phyloP scores from a whole-genome alignment of 2,329 filamentous ascomycete genomes.

The Cladosporium sp. region DNA sequence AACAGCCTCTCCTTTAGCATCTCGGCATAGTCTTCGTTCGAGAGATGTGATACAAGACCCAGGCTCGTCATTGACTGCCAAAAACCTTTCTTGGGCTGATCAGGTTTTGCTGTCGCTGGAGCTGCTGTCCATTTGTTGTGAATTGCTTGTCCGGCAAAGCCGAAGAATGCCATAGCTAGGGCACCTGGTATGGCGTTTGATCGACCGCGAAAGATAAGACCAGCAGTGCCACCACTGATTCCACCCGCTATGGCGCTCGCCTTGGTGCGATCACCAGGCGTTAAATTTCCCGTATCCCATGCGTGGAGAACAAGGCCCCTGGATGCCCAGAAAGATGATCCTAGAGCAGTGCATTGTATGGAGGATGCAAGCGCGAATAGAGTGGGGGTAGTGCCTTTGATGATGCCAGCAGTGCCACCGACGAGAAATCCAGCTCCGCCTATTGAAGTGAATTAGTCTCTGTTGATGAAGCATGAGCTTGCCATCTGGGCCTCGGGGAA shows the following conservation, averaged over 20 bases:
- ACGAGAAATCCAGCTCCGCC: constrained; percentile 62
- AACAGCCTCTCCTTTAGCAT: constrained; percentile 69
- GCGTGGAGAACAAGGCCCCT: constrained; percentile 37
- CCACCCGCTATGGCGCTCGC: constrained; percentile 68
- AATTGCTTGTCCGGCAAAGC: constrained; percentile 51
- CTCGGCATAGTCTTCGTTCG: constrained; percentile 66
- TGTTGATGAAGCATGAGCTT: constrained; percentile 1
- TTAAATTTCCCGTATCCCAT: constrained; percentile 20
- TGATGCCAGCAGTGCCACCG: constrained; percentile 42
- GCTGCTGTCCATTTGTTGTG: constrained; percentile 48
- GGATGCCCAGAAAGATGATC: constrained; percentile 68
- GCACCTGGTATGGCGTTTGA: constrained; percentile 51
- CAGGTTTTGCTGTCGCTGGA: constrained; percentile 23
- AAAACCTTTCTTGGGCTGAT: constrained; percentile 37
- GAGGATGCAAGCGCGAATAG: constrained; percentile 69
- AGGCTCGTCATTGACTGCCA: constrained; percentile 43
- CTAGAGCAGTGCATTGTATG: constrained; percentile 75
- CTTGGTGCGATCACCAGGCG: constrained; percentile 53
- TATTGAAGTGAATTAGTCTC: constrained; percentile 11
- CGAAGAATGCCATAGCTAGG: constrained; percentile 55
- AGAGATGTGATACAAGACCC: constrained; percentile 65
- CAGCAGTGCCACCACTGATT: constrained; percentile 54
- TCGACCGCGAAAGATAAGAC: constrained; percentile 54
- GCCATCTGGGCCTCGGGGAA: too few relatives aligned
- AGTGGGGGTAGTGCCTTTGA: constrained; percentile 61